phyloP scores from a whole-genome alignment of 768 basidiomycete species.

The Dioszegia hungarica region DNA sequence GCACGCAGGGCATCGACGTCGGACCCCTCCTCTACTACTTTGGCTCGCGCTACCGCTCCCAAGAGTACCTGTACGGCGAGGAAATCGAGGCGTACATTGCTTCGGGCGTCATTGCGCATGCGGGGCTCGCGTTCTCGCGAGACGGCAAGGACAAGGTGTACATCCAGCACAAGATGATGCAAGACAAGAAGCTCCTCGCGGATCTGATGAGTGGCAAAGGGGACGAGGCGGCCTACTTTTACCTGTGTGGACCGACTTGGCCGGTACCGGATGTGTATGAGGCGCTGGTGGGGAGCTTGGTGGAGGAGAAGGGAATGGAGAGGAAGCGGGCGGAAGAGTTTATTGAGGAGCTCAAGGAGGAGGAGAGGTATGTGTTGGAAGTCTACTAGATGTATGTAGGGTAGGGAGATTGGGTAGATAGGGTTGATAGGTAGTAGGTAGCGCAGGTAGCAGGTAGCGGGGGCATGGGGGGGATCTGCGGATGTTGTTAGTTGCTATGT shows the following conservation, averaged over 20 bases:
- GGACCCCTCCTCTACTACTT: conserved; percentile 98
- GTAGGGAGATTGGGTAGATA: no score
- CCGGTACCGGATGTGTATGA: conserved; percentile 98
- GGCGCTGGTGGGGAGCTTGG: conserved; percentile 76
- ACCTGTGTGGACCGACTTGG: conserved; percentile 97
- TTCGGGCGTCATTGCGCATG: conserved; percentile 76
- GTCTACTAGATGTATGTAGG: conserved; percentile 52
- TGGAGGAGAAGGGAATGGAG: conserved; percentile 64
- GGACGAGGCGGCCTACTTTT: conserved; percentile 60
- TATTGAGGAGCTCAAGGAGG: conserved; percentile 76
- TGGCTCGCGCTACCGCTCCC: conserved; percentile 88
- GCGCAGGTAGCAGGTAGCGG: no score
- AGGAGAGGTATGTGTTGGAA: conserved; percentile 96
- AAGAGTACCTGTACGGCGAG: conserved; percentile 83
- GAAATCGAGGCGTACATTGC: conserved; percentile 85
- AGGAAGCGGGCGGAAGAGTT: conserved; percentile 67
- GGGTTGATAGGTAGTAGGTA: no score
- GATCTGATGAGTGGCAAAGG: conserved; percentile 61
- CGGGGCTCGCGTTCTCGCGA: conserved; percentile 93
- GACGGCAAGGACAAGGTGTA: conserved; percentile 91
- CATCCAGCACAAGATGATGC: conserved; percentile 96
- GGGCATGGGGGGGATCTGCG: no score
- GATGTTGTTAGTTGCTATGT: no score
- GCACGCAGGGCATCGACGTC: conserved; percentile 67
- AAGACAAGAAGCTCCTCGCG: conserved; percentile 74